These are phyloP conservation scores for Phytopythium sindhum DNA, from an alignment of 352 stramenopile genomes.

Conservation along the genomic window DNA sequence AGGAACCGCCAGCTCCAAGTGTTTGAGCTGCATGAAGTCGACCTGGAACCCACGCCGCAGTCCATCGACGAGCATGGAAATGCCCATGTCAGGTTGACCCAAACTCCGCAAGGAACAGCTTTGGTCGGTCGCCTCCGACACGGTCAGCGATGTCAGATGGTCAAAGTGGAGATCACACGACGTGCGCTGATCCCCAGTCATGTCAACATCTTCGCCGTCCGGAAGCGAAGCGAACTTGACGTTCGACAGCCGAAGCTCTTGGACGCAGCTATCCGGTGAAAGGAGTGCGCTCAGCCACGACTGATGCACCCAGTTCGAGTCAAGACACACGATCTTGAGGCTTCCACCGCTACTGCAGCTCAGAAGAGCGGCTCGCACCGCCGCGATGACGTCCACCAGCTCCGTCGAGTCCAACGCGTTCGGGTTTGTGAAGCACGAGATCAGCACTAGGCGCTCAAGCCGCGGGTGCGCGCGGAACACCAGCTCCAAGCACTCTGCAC, in stretches of 20 bases:
- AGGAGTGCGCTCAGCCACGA: conserved; percentile 59
- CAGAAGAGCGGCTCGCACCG: conserved; percentile 29
- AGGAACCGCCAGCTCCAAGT: conserved; percentile 36
- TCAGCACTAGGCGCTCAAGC: conserved; percentile 44
- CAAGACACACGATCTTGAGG: conserved; percentile 48
- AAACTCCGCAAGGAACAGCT: background rate
- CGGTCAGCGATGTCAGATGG: conserved; percentile 33
- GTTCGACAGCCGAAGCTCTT: conserved; percentile 31
- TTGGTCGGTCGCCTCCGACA: conserved; percentile 20
- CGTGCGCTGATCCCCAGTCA: conserved; percentile 2
- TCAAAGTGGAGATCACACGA: conserved; percentile 50
- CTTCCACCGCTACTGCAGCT: conserved; percentile 32
- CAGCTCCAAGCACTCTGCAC: conserved; percentile 27
- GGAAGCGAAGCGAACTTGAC: conserved; percentile 27
- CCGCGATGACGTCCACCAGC: conserved; percentile 10
- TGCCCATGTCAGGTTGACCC: background rate
- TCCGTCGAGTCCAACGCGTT: background rate
- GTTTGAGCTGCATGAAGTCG: conserved; percentile 44
- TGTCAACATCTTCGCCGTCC: conserved; percentile 8
- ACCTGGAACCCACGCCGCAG: conserved; percentile 46
- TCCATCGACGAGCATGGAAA: conserved; percentile 22
- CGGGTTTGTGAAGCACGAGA: conserved; percentile 46
- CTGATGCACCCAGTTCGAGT: conserved; percentile 49
- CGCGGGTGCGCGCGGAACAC: conserved; percentile 33
- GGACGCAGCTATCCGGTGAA: conserved; percentile 38